Evolutionary conservation across 169 alveolate species (phyloP).

Genomic region (Plasmodium sp.): DNA sequence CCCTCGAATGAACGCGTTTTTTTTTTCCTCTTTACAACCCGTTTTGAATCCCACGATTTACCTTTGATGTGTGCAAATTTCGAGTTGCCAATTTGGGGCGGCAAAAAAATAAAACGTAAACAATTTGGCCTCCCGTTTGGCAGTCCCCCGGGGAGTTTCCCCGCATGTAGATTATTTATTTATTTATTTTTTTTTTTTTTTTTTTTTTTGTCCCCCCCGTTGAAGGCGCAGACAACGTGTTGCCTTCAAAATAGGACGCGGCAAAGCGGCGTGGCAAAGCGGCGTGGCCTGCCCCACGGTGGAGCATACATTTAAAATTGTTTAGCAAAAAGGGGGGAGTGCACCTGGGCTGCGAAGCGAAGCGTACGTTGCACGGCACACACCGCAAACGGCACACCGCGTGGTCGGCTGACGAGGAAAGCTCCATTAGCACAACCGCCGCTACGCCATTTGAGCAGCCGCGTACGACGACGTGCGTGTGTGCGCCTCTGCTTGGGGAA

Average conservation of each 20-base stretch:
- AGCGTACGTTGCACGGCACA: background rate
- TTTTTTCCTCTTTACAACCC: background rate
- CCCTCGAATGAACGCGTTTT: background rate
- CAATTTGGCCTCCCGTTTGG: background rate
- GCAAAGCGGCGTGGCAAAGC: background rate
- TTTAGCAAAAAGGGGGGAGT: background rate
- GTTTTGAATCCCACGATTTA: background rate
- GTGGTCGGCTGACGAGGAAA: background rate
- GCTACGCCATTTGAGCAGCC: background rate
- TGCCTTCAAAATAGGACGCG: background rate
- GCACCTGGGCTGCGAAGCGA: background rate
- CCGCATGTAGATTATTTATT: background rate
- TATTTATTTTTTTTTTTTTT: background rate
- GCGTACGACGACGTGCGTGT: background rate
- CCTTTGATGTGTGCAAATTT: background rate
- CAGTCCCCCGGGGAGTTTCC: background rate
- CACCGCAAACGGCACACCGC: background rate
- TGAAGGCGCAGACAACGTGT: background rate
- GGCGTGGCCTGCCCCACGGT: background rate
- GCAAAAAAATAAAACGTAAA: background rate
- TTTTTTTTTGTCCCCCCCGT: background rate
- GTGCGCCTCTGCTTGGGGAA: background rate
- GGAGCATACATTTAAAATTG: background rate
- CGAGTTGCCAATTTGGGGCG: background rate
- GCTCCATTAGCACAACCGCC: background rate